phyloP scores from a whole-genome alignment of 2,329 filamentous ascomycete species.

The Catunica adiposa region DNA sequence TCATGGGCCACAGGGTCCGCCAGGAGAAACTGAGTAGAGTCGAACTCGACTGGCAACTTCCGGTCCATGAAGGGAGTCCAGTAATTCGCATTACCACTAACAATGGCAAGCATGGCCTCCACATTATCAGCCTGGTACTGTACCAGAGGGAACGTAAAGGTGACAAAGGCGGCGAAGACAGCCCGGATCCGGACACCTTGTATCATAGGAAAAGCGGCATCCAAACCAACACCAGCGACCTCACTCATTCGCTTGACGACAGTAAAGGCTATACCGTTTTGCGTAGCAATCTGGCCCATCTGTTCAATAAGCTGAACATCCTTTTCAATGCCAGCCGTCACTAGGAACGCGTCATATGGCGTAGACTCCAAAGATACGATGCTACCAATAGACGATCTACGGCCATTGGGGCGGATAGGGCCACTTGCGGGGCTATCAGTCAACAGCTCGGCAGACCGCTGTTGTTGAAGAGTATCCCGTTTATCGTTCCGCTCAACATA shows the following conservation, averaged over 20 bases:
- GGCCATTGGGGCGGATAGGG: conserved; percentile 25
- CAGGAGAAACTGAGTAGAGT: conserved; percentile 28
- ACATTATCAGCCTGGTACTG: conserved; percentile 60
- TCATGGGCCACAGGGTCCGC: conserved; percentile 37
- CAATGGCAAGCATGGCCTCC: conserved; percentile 44
- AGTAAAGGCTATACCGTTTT: conserved; percentile 36
- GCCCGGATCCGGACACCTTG: conserved; percentile 47
- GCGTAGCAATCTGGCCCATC: conserved; percentile 33
- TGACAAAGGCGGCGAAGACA: conserved; percentile 53
- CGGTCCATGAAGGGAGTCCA: conserved; percentile 4
- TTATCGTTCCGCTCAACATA: conserved; percentile 46
- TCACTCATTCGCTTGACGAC: conserved; percentile 35
- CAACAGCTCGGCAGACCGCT: conserved; percentile 41
- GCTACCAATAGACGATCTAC: conserved; percentile 44
- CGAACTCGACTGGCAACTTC: conserved; percentile 15
- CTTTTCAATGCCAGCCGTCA: conserved; percentile 32
- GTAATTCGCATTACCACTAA: conserved; percentile 27
- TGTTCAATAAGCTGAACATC: conserved; percentile 35
- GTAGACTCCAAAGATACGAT: conserved; percentile 45
- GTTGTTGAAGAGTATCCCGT: conserved; percentile 39
- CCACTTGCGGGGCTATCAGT: conserved; percentile 19
- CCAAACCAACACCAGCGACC: conserved; percentile 28
- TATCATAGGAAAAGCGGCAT: conserved; percentile 33
- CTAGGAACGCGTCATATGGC: conserved; percentile 41
- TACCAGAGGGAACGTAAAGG: conserved; percentile 47